Evolutionary conservation across 257 asterid genomes (phyloP).

Genomic region (Euphrasia confusa): DNA sequence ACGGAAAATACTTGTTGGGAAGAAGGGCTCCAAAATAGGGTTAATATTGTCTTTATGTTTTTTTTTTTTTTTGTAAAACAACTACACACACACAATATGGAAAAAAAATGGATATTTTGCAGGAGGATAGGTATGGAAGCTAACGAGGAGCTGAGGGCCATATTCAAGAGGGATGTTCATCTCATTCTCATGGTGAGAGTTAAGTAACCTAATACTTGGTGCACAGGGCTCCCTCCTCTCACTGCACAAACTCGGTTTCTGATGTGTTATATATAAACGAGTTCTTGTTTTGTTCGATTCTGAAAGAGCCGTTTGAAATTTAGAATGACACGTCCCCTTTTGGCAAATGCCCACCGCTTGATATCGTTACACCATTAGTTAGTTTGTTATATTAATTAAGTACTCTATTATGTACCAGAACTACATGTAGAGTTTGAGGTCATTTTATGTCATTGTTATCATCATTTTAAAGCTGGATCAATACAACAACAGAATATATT

Average conservation of each 20-base stretch:
- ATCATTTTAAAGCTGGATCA: too few relatives aligned
- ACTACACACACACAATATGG: background rate
- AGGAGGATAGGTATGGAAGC: constrained; percentile 96
- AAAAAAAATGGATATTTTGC: constrained; percentile 14
- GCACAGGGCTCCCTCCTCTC: constrained; percentile 18
- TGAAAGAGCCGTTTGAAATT: background rate
- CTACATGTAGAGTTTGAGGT: too few relatives aligned
- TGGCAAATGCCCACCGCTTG: too few relatives aligned
- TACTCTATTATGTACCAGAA: too few relatives aligned
- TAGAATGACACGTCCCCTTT: background rate
- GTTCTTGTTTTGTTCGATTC: background rate
- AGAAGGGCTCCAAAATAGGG: constrained; percentile 88
- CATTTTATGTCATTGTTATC: too few relatives aligned
- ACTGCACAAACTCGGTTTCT: constrained; percentile 17
- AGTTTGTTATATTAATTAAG: background rate
- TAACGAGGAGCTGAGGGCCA: constrained; percentile 78
- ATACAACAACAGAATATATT: too few relatives aligned
- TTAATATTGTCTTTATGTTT: constrained; percentile 26
- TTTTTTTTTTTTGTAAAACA: background rate
- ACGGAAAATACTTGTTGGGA: constrained; percentile 85
- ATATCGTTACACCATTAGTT: background rate
- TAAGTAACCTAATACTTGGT: constrained; percentile 25
- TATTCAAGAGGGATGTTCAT: constrained; percentile 81
- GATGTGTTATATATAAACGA: background rate
- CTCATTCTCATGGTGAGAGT: constrained; percentile 77